phyloP scores from a whole-genome alignment of 805 yeast species.

The Yarrowia deformans region DNA sequence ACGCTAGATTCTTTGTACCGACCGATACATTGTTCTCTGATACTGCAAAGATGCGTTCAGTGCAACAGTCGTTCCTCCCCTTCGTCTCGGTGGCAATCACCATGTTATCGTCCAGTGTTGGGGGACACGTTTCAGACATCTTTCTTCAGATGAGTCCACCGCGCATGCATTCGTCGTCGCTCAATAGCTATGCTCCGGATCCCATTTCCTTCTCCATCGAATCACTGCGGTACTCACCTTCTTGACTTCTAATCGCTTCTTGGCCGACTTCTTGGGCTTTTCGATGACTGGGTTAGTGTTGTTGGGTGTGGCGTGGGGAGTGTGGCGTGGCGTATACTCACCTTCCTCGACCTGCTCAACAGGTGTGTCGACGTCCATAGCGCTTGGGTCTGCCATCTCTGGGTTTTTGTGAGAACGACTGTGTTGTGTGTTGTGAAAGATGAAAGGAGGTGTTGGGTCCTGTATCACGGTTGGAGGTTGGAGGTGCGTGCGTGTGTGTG shows the following conservation, averaged over 20 bases:
- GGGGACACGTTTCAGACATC: background rate
- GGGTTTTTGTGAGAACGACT: background rate
- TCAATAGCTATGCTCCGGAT: background rate
- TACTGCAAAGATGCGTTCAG: background rate
- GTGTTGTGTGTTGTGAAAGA: conserved; percentile 8
- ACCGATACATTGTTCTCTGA: background rate
- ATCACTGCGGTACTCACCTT: conserved; percentile 54
- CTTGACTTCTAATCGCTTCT: conserved; percentile 87
- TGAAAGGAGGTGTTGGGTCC: background rate
- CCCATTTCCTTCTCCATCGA: background rate
- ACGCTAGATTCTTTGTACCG: no score
- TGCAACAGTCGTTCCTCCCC: no score
- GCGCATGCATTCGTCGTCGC: background rate
- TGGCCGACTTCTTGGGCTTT: conserved; percentile 44
- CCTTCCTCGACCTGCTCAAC: conserved; percentile 35
- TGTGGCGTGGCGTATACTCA: background rate
- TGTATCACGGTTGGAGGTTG: background rate
- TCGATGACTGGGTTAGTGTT: conserved; percentile 33
- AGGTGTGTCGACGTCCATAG: conserved; percentile 39
- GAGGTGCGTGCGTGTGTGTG: no score
- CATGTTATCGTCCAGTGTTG: background rate
- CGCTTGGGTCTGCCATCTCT: conserved; percentile 25
- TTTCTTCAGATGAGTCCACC: background rate
- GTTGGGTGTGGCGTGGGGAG: no score
- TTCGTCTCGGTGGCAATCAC: background rate